Conservation (phyloP, 2,329 filamentous ascomycete species). For the Exophiala spinifera region DNA sequence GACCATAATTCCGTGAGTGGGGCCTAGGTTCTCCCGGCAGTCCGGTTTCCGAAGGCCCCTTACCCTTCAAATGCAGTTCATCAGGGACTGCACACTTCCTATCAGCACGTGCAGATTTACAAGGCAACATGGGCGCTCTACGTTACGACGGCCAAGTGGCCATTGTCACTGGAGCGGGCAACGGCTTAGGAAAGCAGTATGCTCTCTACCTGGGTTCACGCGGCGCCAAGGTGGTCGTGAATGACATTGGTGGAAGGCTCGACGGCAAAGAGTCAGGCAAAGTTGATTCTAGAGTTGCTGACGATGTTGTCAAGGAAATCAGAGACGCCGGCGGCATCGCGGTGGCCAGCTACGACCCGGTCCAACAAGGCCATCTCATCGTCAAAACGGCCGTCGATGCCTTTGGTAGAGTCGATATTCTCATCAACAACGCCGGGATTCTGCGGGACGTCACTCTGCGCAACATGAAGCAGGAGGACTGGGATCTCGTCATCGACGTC, state of each 20-base stretch:
- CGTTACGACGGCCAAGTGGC: slow-evolving; percentile 82
- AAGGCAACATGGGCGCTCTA: slow-evolving; percentile 47
- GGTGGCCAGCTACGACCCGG: slow-evolving; percentile 43
- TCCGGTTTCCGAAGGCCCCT: no score
- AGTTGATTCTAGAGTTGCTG: slow-evolving; percentile 50
- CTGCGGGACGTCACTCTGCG: slow-evolving; percentile 53
- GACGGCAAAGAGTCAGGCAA: not conserved
- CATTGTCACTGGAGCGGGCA: slow-evolving; percentile 80
- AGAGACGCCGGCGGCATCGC: slow-evolving; percentile 87
- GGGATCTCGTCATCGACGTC: slow-evolving; percentile 87
- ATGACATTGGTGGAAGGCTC: slow-evolving; percentile 64
- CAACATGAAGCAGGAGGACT: slow-evolving; percentile 93
- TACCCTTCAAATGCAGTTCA: no score
- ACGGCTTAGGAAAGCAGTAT: slow-evolving; percentile 87
- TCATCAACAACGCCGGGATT: slow-evolving; percentile 97
- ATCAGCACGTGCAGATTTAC: no score
- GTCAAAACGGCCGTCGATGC: slow-evolving; percentile 53
- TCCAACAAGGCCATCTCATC: not conserved
- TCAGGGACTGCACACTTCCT: no score
- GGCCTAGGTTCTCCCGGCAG: no score
- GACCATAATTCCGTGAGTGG: no score
- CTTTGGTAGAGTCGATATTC: slow-evolving; percentile 87
- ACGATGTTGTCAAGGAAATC: slow-evolving; percentile 48
- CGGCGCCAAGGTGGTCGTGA: slow-evolving; percentile 83
- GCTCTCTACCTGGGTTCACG: slow-evolving; percentile 79